Conservation (phyloP, 768 basidiomycete species). For the Tulasnella sp. region DNA sequence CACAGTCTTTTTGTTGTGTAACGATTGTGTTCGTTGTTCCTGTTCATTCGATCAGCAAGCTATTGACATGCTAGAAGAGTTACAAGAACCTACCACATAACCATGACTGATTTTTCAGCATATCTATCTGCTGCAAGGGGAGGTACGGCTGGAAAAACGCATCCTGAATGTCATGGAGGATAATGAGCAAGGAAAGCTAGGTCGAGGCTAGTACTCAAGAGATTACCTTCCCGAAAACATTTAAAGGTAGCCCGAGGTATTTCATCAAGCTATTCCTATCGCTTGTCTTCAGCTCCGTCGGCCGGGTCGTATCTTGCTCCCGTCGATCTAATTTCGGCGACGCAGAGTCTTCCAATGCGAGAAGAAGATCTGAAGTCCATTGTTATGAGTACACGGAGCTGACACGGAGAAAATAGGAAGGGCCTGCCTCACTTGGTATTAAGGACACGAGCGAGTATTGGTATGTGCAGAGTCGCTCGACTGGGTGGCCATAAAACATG, state of each 20-base stretch:
- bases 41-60: slow-evolving; percentile 15
- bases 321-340: slow-evolving; percentile 63
- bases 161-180: slow-evolving; percentile 39
- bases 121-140: slow-evolving; percentile 88
- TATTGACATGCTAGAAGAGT: not conserved
- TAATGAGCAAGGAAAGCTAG: not conserved
- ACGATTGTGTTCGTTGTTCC: slow-evolving; percentile 92
- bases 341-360: slow-evolving; percentile 84
- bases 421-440: slow-evolving; percentile 55
- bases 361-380: slow-evolving; percentile 56
- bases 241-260: slow-evolving; percentile 87
- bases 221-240: slow-evolving; percentile 80
- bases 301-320: slow-evolving; percentile 52
- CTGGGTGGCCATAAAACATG: slow-evolving; percentile 94
- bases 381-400: slow-evolving; percentile 11
- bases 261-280: slow-evolving; percentile 85
- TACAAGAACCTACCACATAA: slow-evolving; percentile 48
- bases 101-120: slow-evolving; percentile 73
- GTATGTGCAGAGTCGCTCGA: slow-evolving; percentile 91
- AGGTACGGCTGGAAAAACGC: slow-evolving; percentile 97
- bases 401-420: not conserved
- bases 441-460: slow-evolving; percentile 95
- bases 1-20: slow-evolving; percentile 74
- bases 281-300: slow-evolving; percentile 75
- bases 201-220: not conserved